Evolutionary conservation across 345 rosid species (phyloP), one percentile per base, ranked within the genome.

Genomic region (Eucalyptus cladocalyx): DNA sequence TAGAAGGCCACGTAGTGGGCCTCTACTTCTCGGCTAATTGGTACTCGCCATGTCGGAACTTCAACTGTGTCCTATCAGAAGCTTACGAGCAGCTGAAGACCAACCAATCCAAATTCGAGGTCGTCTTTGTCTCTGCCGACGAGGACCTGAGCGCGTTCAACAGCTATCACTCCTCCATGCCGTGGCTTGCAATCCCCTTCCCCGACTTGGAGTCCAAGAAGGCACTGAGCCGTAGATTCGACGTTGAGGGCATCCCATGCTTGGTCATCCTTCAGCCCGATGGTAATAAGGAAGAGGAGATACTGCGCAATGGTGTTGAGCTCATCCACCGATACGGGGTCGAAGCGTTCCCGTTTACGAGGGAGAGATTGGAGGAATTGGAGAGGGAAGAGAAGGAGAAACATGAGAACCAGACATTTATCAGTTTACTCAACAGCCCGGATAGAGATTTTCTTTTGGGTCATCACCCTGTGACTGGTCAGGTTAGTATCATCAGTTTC

Each of bases 1-100:
- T 95, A 37, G 96, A 93, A 90, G 96, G 92, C 87, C 93, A 91
- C 34, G 92, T 94, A 6, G n/a, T 93, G 15, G 97, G 93, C 14
- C 92, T 95, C 24, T 95, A 94, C 91, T 95, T 95, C 95, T 93
- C 97, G 34, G 96, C 96, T 5, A 95, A 94, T 56, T 94, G 97
- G 97, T 91, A 93, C 89, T 89, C 89, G 34, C 95, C 94, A 5
- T 95, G 97, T 86, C 88, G 89, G 83, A 91, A 89, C 86, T 95
- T 95, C 94, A 95, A 89, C 15, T 76, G 83, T 14, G 50, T 91
- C 48, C 91, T 95, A 17, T 87, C 88, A 12, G 88, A 69, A 9
- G 88, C 89, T 28, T 95, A 95, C 28, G 89, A 94, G 86, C 92
- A 93, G 21, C 90, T 95, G 30, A 92, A 89, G 91, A 89, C 60